phyloP scores from a whole-genome alignment of 306 rosid genomes.

The Glycine latifolia region DNA sequence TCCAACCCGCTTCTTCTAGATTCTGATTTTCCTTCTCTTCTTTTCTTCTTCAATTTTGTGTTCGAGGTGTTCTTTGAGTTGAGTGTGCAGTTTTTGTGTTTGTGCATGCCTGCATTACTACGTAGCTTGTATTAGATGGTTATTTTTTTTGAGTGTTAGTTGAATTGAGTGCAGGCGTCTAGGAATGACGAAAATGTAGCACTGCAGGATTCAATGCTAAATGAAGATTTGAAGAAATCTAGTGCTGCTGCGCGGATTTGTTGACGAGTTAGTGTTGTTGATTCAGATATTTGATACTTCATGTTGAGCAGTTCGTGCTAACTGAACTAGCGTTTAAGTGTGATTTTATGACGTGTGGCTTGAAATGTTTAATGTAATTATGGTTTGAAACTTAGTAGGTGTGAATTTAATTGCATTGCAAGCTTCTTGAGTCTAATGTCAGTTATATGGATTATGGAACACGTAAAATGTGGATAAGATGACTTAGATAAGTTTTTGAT shows the following conservation, averaged over 20 bases:
- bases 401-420: no score
- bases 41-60: constrained; percentile 8
- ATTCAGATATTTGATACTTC: constrained; percentile 44
- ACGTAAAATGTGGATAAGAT: not conserved
- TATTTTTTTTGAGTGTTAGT: not conserved
- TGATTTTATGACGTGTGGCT: no score
- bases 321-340: no score
- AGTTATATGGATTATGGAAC: no score
- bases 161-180: no score
- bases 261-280: constrained; percentile 36
- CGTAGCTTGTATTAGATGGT: not conserved
- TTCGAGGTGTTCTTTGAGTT: constrained; percentile 26
- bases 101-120: not conserved
- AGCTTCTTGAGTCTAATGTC: no score
- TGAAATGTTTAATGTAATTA: no score
- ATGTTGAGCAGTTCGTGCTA: constrained; percentile 13
- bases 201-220: constrained; percentile 43
- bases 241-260: constrained; percentile 33
- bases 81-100: constrained; percentile 27
- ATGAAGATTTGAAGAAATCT: constrained; percentile 27
- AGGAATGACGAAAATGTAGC: constrained; percentile 35
- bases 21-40: constrained; percentile 37
- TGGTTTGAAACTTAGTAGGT: no score
- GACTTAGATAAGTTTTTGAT: not conserved
- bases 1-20: constrained; percentile 35